Percentiles rank a stretch among this genome's conserved stretches.
These are phyloP conservation scores for Aquilaria yunnanensis DNA, from an alignment of 345 rosid genomes.

Conservation along the genomic window DNA sequence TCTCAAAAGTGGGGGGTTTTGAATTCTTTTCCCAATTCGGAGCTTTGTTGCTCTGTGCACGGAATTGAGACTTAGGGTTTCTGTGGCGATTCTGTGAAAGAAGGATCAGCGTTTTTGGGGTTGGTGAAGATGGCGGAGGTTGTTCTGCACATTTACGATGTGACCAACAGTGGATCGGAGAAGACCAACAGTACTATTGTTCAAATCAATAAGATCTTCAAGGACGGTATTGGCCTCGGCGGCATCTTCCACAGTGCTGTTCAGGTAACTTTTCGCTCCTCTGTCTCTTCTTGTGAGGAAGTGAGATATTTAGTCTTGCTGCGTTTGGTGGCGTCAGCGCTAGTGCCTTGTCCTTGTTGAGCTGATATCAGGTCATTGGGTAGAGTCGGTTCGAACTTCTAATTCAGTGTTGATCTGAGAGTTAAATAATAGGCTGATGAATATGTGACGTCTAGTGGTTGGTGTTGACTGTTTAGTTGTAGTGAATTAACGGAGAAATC, in stretches of 20 bases:
- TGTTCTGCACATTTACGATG: constrained; percentile 77
- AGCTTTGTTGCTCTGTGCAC: not conserved
- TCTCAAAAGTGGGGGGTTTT: not conserved
- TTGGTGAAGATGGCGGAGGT: constrained; percentile 64
- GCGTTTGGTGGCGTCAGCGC: too few relatives aligned
- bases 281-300: not conserved
- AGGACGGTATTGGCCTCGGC: constrained; percentile 91
- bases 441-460: too few relatives aligned
- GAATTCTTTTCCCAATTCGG: not conserved
- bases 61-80: constrained; percentile 1
- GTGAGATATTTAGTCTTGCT: too few relatives aligned
- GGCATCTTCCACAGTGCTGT: constrained; percentile 98
- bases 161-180: constrained; percentile 95
- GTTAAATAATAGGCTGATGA: too few relatives aligned
- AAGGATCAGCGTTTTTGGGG: constrained; percentile 15
- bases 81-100: not conserved
- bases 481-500: too few relatives aligned
- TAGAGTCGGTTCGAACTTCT: too few relatives aligned
- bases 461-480: too few relatives aligned
- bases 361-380: too few relatives aligned
- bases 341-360: too few relatives aligned
- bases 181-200: constrained; percentile 85
- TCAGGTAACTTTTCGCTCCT: constrained; percentile 47
- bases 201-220: constrained; percentile 93
- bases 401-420: too few relatives aligned